These are phyloP conservation scores for Ascochyta pisi DNA, from an alignment of 2,329 filamentous ascomycete genomes.

Conservation along the genomic window DNA sequence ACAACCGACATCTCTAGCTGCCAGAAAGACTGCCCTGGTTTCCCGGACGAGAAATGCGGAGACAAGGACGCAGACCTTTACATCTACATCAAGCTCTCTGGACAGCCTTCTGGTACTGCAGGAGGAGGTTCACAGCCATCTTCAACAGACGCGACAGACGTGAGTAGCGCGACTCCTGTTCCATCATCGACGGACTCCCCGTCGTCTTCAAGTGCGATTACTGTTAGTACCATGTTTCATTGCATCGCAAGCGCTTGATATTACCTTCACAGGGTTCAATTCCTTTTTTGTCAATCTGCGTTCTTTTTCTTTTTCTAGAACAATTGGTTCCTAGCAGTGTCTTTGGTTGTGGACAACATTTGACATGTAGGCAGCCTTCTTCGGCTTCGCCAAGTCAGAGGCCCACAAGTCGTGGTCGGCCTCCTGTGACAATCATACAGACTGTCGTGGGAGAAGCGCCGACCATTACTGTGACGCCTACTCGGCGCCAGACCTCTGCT, in stretches of 20 bases:
- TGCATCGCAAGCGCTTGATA: slow-evolving; percentile 23
- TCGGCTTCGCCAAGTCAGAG: slow-evolving; percentile 41
- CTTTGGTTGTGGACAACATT: slow-evolving; percentile 26
- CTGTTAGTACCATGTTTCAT: slow-evolving; percentile 41
- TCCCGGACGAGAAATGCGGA: slow-evolving; percentile 70
- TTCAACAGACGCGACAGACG: slow-evolving; percentile 31
- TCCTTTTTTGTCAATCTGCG: slow-evolving; percentile 2
- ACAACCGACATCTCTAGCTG: slow-evolving; percentile 58
- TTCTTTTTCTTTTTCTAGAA: background rate
- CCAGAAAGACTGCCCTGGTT: slow-evolving; percentile 70
- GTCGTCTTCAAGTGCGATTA: slow-evolving; percentile 26
- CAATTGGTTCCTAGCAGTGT: background rate
- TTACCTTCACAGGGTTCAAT: slow-evolving; percentile 7
- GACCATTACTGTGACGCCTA: slow-evolving; percentile 22
- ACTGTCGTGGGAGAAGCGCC: slow-evolving; percentile 35
- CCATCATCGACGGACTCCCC: slow-evolving; percentile 21
- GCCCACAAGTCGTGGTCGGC: slow-evolving; percentile 29
- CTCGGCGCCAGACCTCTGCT: slow-evolving; percentile 8
- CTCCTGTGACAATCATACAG: slow-evolving; percentile 34
- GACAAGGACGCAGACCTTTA: slow-evolving; percentile 60
- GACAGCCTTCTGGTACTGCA: slow-evolving; percentile 65
- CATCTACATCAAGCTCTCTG: slow-evolving; percentile 66
- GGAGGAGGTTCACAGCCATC: slow-evolving; percentile 44
- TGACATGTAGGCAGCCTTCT: slow-evolving; percentile 46
- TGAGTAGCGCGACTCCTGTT: slow-evolving; percentile 33